Evolutionary conservation across 2,329 filamentous ascomycete species (phyloP).

Genomic region (Sporothrix luriei): DNA sequence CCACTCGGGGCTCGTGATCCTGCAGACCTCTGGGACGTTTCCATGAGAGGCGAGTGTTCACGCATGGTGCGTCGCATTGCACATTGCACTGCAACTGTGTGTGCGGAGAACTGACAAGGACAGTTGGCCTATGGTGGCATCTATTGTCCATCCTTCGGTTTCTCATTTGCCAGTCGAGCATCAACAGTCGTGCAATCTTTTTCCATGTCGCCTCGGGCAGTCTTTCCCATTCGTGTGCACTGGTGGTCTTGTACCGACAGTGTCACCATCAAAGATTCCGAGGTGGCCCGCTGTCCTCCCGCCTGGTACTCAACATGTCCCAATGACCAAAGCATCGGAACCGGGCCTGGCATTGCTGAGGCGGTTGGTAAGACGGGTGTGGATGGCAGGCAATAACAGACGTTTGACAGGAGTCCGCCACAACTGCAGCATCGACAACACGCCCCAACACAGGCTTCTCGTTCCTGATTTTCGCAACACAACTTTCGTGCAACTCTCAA

Average conservation of each 20-base stretch:
- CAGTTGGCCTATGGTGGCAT: neutral
- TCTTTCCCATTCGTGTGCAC: neutral
- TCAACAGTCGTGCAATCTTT: neutral
- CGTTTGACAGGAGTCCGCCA: neutral
- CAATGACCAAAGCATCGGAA: constrained; percentile 21
- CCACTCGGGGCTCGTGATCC: neutral
- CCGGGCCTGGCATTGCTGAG: neutral
- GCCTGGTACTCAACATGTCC: constrained; percentile 4
- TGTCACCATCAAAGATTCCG: neutral
- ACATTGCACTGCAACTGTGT: constrained; percentile 12
- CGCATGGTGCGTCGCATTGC: constrained; percentile 4
- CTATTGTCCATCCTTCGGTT: neutral
- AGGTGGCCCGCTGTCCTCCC: neutral
- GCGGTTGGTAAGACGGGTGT: neutral
- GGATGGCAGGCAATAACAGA: neutral
- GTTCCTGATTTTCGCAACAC: neutral
- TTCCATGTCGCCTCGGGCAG: neutral
- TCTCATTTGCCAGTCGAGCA: neutral
- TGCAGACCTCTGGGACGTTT: neutral
- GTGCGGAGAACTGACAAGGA: neutral
- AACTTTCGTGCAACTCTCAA: neutral
- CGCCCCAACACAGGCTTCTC: neutral
- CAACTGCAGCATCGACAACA: neutral
- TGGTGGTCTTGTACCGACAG: neutral
- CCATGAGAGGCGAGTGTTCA: neutral